Evolutionary conservation across 2,329 filamentous ascomycete species (phyloP).

Genomic region (Epichloe hybrida): DNA sequence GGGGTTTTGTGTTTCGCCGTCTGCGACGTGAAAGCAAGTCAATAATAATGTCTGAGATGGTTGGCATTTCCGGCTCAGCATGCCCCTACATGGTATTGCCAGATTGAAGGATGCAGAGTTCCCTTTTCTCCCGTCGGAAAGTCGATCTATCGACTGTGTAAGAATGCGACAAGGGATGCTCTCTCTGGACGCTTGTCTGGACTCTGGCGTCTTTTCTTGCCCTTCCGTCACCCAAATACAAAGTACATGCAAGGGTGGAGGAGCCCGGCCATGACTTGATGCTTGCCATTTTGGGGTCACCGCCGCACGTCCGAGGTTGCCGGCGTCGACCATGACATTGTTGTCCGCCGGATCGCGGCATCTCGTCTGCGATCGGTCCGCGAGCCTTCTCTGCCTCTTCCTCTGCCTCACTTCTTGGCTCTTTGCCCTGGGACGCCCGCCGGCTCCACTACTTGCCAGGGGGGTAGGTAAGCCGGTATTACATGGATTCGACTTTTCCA

Average conservation of each 20-base stretch:
- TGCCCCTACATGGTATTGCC: not conserved
- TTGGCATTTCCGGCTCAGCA: not conserved
- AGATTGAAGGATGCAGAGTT: not conserved
- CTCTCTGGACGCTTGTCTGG: too few species aligned
- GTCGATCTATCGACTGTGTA: too few species aligned
- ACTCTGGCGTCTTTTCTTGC: too few species aligned
- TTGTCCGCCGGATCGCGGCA: conserved; percentile 1
- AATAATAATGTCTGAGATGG: not conserved
- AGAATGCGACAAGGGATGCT: too few species aligned
- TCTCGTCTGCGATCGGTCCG: conserved; percentile 1
- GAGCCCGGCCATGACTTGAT: not conserved
- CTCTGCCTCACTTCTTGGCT: not conserved
- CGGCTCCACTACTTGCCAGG: not conserved
- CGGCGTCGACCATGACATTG: not conserved
- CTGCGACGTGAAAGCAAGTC: not conserved
- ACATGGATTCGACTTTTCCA: not conserved
- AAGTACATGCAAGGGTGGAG: too few species aligned
- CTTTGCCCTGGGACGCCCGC: not conserved
- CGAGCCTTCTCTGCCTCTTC: not conserved
- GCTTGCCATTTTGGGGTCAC: not conserved
- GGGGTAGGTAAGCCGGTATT: not conserved
- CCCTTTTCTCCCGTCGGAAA: too few species aligned
- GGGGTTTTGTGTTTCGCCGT: not conserved
- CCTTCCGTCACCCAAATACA: too few species aligned
- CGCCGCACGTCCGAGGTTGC: not conserved